Percentiles rank a stretch among this genome's conserved stretches.
These are phyloP conservation scores for Plasmopara halstedii DNA, from an alignment of 352 stramenopile genomes.

Conservation along the genomic window DNA sequence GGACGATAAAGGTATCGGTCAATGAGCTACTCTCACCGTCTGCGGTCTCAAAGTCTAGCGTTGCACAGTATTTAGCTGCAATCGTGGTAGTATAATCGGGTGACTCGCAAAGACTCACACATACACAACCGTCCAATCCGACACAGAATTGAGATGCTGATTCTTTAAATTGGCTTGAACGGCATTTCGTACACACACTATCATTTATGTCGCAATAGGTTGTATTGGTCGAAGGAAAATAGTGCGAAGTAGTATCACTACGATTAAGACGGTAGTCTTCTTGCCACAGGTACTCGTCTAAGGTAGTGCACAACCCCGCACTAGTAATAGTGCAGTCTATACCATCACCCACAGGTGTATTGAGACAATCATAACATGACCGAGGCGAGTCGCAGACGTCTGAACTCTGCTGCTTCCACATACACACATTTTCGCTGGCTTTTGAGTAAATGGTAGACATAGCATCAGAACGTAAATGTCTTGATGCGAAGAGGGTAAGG, in stretches of 20 bases:
- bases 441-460: constrained; percentile 4
- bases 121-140: constrained; percentile 22
- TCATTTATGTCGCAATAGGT: constrained; percentile 35
- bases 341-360: constrained; percentile 11
- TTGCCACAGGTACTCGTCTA: constrained; percentile 21
- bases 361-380: constrained; percentile 34
- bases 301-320: constrained; percentile 23
- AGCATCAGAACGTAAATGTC: constrained; percentile 1
- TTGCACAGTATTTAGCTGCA: constrained; percentile 12
- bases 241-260: constrained; percentile 18
- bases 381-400: constrained; percentile 23
- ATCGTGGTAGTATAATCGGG: constrained; percentile 18
- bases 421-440: constrained; percentile 28
- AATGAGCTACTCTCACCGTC: background rate
- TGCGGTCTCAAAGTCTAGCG: constrained; percentile 1
- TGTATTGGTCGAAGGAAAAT: constrained; percentile 26
- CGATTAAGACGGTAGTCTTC: constrained; percentile 25
- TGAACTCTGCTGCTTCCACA: constrained; percentile 20
- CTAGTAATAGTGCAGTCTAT: constrained; percentile 22
- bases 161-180: constrained; percentile 8
- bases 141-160: constrained; percentile 28
- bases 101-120: constrained; percentile 28
- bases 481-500: constrained; percentile 2
- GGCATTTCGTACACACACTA: constrained; percentile 9
- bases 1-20: background rate